Percentiles rank a stretch among this genome's conserved stretches.
Evolutionary conservation across 1,139 yeast species (phyloP).

Genomic region (Pichia sp.): DNA sequence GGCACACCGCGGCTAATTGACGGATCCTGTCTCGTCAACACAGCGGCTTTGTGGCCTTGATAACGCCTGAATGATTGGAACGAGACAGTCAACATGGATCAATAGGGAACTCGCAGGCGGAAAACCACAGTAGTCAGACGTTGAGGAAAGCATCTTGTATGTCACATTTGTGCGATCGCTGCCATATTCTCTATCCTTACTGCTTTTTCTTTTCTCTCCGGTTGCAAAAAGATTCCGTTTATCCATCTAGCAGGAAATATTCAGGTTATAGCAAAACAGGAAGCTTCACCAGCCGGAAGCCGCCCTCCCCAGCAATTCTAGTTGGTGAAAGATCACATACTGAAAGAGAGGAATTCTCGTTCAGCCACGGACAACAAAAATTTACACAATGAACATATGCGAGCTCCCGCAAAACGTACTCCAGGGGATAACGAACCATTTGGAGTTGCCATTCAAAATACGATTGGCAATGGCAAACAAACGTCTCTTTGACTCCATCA

Average conservation of each 20-base stretch:
- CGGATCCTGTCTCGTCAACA: neutral
- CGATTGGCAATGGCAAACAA: constrained; percentile 23
- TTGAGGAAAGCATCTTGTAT: neutral
- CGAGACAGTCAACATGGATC: neutral
- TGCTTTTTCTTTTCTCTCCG: neutral
- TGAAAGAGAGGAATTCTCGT: neutral
- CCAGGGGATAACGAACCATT: constrained; percentile 20
- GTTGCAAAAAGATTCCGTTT: neutral
- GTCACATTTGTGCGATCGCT: neutral
- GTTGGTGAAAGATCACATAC: neutral
- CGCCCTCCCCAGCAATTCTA: neutral
- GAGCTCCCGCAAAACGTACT: constrained; percentile 30
- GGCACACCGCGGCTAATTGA: constrained; percentile 6
- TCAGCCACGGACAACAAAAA: neutral
- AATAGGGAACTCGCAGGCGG: neutral
- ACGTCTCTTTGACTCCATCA: constrained; percentile 22
- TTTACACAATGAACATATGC: constrained; percentile 20
- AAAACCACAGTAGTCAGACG: neutral
- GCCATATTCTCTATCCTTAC: neutral
- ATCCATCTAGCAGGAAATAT: neutral
- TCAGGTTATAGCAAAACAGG: neutral
- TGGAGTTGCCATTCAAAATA: constrained; percentile 22
- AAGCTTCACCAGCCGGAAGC: neutral
- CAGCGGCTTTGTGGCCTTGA: neutral
- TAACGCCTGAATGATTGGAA: neutral